Base-by-base conservation (phyloP, 2,329 filamentous ascomycete genomes). In the Aspergillus aculeatinus region DNA sequence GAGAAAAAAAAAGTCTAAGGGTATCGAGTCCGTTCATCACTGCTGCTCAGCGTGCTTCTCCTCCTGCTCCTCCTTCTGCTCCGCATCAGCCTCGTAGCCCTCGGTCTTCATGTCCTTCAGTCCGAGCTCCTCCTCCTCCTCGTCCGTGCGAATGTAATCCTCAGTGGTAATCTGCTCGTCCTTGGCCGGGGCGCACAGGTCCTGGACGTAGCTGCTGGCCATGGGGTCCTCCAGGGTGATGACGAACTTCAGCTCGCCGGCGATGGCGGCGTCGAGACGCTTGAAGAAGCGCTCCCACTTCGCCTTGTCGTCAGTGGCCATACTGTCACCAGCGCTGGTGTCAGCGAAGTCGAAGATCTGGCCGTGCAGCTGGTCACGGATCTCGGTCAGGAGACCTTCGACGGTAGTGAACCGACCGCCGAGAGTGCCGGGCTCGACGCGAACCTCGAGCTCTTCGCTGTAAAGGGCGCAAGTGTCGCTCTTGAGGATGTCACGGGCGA, bases 371-470 rank as follows among this genome's bases (percentile, higher is more conserved):
- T 99, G 94, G 72, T 95, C 89, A 63, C 93, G 90, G 61, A 99
- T 91, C 74, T 99, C 91, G 0, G 92, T 95, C 57, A 98, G 82
- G 21, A 98, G 86, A 62, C 95, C 95, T 77, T 99, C 95, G 21
- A 99, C 89, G 0, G 95, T 99, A 21, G 95, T 99, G 81, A 99
- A 99, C 60, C 95, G 89, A 19, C 95, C 95, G 62, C 95, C 95
- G 19, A 99, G 86, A 0, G 95, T 99, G 59, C 95, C 95, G 0
- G 94, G 92, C 76, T 96, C 92, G 64, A 98, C 92, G 56, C 88
- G 86, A 11, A 99, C 87, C 67, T 89, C 86, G 19, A 98, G 87
- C 73, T 99, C 93, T 0, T 92, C 90, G 74, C 92, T 96, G 70
- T 89, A 86, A 62, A 99, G 83, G 12, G 87, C 88, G 72, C 95